Evolutionary conservation across 2,329 filamentous ascomycete genomes (phyloP).

Genomic region (Sphaerostilbella broomeana): DNA sequence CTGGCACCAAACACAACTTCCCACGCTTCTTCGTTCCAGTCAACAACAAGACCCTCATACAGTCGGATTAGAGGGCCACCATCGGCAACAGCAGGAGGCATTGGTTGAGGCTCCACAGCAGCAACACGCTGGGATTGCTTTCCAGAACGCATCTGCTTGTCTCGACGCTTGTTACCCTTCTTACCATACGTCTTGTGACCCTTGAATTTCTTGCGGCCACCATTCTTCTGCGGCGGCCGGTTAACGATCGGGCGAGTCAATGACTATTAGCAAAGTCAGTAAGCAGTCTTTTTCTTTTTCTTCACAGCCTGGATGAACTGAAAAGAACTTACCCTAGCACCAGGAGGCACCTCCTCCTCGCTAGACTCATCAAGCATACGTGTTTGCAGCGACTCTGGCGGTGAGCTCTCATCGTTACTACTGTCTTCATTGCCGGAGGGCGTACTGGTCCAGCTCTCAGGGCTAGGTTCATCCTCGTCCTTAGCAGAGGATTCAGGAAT

Average conservation of each 20-base stretch:
- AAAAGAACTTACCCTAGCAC: conserved; percentile 21
- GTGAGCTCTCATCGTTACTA: conserved; percentile 43
- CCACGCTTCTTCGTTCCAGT: conserved; percentile 69
- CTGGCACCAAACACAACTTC: conserved; percentile 61
- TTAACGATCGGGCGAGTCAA: conserved; percentile 12
- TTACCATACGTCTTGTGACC: conserved; percentile 40
- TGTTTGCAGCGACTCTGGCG: conserved; percentile 32
- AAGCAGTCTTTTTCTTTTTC: neutral
- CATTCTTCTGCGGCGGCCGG: conserved; percentile 22
- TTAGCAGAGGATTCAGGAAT: conserved; percentile 35
- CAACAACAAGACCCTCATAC: conserved; percentile 78
- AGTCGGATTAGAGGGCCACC: conserved; percentile 65
- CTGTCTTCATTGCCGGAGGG: conserved; percentile 46
- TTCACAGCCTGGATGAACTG: neutral
- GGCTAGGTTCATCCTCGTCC: conserved; percentile 44
- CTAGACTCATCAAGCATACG: conserved; percentile 55
- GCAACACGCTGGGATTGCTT: conserved; percentile 32
- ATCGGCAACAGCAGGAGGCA: conserved; percentile 33
- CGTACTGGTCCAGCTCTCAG: conserved; percentile 40
- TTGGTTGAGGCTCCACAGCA: conserved; percentile 29
- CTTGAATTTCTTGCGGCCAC: conserved; percentile 44
- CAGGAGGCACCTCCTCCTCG: conserved; percentile 41
- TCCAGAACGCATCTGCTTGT: conserved; percentile 33
- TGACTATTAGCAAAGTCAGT: conserved; percentile 4
- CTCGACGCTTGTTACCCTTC: conserved; percentile 42